Conservation (phyloP, 306 rosid species). For the Trifolium pratense region DNA sequence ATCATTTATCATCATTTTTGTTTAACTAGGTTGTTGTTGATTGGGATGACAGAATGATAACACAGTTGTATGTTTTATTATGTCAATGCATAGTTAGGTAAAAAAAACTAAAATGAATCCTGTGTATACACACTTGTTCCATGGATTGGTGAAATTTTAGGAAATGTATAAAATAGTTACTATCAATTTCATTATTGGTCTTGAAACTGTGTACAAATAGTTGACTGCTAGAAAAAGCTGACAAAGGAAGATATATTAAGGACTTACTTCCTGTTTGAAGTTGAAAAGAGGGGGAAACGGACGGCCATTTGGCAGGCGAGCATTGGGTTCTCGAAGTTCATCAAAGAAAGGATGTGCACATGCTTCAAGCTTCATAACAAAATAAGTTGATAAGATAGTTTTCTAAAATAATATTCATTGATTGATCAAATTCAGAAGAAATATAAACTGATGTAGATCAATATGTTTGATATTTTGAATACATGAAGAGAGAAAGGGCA, state of each 20-base stretch:
- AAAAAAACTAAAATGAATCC: no score
- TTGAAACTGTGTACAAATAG: slow-evolving; percentile 13
- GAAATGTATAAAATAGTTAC: not conserved
- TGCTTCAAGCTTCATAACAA: slow-evolving; percentile 83
- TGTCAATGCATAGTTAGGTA: not conserved
- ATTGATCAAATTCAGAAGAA: slow-evolving; percentile 15
- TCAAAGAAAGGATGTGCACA: slow-evolving; percentile 96
- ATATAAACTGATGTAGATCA: not conserved
- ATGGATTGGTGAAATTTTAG: not conserved
- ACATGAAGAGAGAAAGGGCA: not conserved
- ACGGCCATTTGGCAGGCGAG: slow-evolving; percentile 86
- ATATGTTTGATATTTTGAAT: not conserved
- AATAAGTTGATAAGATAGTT: slow-evolving; percentile 8
- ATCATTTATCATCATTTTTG: not conserved
- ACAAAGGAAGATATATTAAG: slow-evolving; percentile 8
- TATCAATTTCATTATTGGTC: not conserved
- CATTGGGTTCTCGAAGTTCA: slow-evolving; percentile 86
- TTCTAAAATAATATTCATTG: not conserved
- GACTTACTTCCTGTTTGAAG: slow-evolving; percentile 88
- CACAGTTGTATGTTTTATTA: not conserved
- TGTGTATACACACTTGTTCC: not conserved
- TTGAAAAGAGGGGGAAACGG: slow-evolving; percentile 85
- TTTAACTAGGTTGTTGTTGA: not conserved
- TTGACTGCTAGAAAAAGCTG: not conserved
- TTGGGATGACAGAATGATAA: not conserved